These are phyloP conservation scores for Hyaloscypha finlandica DNA, from an alignment of 495 filamentous ascomycete genomes.

Conservation along the genomic window DNA sequence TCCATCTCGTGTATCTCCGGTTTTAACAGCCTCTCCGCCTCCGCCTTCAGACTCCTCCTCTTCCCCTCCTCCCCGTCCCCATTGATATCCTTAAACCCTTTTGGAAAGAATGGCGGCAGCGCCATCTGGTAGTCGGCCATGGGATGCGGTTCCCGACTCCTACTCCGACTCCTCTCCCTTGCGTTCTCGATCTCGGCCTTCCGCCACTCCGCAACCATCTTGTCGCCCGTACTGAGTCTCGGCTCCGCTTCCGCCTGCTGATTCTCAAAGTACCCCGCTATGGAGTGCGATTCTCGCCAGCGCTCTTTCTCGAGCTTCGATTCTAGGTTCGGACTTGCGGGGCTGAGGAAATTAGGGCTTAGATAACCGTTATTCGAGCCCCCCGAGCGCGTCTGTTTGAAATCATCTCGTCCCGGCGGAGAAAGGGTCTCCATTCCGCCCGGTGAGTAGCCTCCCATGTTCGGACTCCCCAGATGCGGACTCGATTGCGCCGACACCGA, in stretches of 20 bases:
- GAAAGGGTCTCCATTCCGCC: not conserved
- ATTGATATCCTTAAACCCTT: slow-evolving; percentile 10
- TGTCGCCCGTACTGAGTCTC: not conserved
- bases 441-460: not conserved
- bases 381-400: not conserved
- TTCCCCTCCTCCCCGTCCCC: not conserved
- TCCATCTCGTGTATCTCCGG: slow-evolving; percentile 2
- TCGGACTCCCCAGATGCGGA: not conserved
- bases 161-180: not conserved
- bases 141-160: slow-evolving; percentile 1
- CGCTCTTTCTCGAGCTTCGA: not conserved
- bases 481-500: not conserved
- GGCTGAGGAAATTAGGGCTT: not conserved
- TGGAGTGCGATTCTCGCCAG: not conserved
- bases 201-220: not conserved
- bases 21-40: not conserved
- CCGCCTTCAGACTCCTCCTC: not conserved
- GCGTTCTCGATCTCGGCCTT: not conserved
- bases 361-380: not conserved
- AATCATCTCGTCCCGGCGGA: not conserved
- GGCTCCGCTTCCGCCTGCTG: not conserved
- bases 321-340: not conserved
- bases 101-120: slow-evolving; percentile 10
- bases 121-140: slow-evolving; percentile 9
- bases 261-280: not conserved